phyloP scores from a whole-genome alignment of 306 rosid species.

The Dalbergia cultrata region DNA sequence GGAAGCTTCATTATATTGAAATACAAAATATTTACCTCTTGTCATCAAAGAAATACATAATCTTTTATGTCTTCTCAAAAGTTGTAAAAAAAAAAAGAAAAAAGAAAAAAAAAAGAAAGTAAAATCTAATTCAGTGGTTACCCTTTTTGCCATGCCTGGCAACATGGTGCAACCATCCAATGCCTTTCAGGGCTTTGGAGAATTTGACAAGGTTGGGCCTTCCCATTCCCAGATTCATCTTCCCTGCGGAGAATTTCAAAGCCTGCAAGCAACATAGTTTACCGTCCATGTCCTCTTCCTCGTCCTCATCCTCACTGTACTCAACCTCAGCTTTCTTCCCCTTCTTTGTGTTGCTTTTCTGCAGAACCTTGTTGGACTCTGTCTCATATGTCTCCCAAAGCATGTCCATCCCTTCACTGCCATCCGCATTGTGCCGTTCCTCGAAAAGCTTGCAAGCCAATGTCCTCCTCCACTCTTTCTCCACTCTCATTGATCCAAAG shows the following conservation, averaged over 20 bases:
- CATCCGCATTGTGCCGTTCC: conserved; percentile 72
- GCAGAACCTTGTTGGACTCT: conserved; percentile 50
- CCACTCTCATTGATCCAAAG: conserved; percentile 87
- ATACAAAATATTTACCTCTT: conserved; percentile 63
- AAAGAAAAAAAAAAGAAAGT: not conserved
- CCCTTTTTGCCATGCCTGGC: conserved; percentile 70
- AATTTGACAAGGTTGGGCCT: conserved; percentile 79
- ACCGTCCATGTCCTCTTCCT: conserved; percentile 57
- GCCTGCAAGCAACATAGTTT: conserved; percentile 91
- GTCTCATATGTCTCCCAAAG: conserved; percentile 91
- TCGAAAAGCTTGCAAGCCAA: conserved; percentile 93
- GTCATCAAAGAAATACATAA: conserved; percentile 49
- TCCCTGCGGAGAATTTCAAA: conserved; percentile 85
- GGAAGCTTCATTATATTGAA: conserved; percentile 32
- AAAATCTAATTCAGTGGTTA: conserved; percentile 53
- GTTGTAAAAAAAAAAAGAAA: conserved; percentile 10
- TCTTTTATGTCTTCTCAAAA: conserved; percentile 44
- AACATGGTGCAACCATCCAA: conserved; percentile 83
- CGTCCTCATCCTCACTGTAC: conserved; percentile 47
- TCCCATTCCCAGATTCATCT: conserved; percentile 91
- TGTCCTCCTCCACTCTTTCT: conserved; percentile 96
- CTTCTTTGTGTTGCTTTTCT: conserved; percentile 59
- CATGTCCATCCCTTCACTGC: conserved; percentile 89
- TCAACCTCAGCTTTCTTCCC: conserved; percentile 57
- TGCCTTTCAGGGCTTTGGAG: conserved; percentile 84